Conservation (phyloP, 2,329 filamentous ascomycete genomes). For the Biscogniauxia mediterranea region DNA sequence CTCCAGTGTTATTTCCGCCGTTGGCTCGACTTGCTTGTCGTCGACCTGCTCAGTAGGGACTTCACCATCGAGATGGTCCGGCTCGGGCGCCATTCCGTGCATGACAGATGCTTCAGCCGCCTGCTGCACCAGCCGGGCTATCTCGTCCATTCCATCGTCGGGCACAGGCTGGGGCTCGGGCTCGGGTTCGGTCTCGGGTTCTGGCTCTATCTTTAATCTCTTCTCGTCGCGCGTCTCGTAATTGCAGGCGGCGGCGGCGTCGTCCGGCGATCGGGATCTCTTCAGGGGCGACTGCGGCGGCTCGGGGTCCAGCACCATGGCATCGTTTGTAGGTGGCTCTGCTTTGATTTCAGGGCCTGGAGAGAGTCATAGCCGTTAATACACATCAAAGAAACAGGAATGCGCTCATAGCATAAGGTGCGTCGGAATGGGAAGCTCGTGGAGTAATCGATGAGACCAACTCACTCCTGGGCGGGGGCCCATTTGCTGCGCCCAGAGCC, state of each 20-base stretch:
- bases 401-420: too few species aligned
- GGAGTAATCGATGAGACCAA: constrained; percentile 1
- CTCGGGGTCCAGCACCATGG: constrained; percentile 24
- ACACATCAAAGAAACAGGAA: not conserved
- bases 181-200: too few species aligned
- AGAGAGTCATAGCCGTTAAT: not conserved
- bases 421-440: too few species aligned
- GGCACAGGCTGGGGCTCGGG: not conserved
- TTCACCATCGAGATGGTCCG: constrained; percentile 6
- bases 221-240: constrained; percentile 28
- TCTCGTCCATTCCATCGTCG: constrained; percentile 20
- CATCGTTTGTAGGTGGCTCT: constrained; percentile 24
- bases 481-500: constrained; percentile 26
- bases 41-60: constrained; percentile 13
- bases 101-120: constrained; percentile 29
- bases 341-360: constrained; percentile 31
- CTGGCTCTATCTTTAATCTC: constrained; percentile 28
- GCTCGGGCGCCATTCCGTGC: constrained; percentile 27
- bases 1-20: constrained; percentile 17
- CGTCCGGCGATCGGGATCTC: constrained; percentile 26
- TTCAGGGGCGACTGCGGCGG: constrained; percentile 27
- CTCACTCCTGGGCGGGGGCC: constrained; percentile 23
- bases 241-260: not conserved
- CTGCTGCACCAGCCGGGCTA: constrained; percentile 24
- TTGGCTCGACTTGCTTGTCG: constrained; percentile 5